These are phyloP conservation scores for Talaromyces atroroseus DNA, from an alignment of 2,329 filamentous ascomycete species.

Conservation along the genomic window DNA sequence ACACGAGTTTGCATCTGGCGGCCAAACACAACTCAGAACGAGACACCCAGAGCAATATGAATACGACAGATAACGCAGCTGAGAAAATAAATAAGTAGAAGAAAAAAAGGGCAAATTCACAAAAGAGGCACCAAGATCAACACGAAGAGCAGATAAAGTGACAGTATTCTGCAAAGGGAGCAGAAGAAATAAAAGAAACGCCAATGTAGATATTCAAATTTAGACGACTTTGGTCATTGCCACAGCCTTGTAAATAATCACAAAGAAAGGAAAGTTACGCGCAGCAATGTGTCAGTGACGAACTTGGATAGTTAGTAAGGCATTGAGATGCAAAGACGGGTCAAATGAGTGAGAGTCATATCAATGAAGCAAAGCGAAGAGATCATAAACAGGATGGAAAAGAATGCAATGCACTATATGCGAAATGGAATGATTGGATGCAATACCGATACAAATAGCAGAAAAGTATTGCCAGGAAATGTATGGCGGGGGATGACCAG, in stretches of 20 bases:
- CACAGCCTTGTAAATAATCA: constrained; percentile 9
- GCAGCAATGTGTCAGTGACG: neutral
- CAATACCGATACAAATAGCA: constrained; percentile 1
- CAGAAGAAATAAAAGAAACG: constrained; percentile 17
- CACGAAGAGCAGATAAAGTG: constrained; percentile 13
- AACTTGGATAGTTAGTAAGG: neutral
- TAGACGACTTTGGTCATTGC: constrained; percentile 6
- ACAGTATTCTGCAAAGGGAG: constrained; percentile 18
- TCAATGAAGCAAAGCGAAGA: constrained; percentile 3
- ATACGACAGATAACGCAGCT: neutral
- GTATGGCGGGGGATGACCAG: neutral
- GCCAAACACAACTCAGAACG: neutral
- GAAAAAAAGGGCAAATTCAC: constrained; percentile 1
- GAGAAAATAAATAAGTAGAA: neutral
- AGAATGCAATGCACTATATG: neutral
- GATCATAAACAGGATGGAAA: neutral
- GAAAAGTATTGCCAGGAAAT: neutral
- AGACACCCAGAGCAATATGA: neutral
- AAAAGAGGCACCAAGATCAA: constrained; percentile 15
- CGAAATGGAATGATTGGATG: constrained; percentile 1
- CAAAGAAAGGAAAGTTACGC: constrained; percentile 11
- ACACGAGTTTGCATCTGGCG: neutral
- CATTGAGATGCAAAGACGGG: neutral
- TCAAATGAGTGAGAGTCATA: constrained; percentile 9
- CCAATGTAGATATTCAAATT: constrained; percentile 16